Evolutionary conservation across 345 rosid genomes (phyloP).

Genomic region (Eucalyptus sp.): DNA sequence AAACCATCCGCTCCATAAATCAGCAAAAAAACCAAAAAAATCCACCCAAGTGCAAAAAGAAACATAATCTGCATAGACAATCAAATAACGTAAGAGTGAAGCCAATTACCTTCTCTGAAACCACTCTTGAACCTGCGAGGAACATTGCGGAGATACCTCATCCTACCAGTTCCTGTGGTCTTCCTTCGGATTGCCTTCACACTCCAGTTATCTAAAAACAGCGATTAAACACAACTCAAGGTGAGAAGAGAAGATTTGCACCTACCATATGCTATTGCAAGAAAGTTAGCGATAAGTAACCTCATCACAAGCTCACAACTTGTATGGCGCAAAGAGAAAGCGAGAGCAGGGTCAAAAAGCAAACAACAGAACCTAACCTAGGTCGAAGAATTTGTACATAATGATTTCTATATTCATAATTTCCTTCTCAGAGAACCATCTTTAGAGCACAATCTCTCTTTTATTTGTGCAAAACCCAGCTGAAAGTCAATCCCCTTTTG

Average conservation of each 20-base stretch:
- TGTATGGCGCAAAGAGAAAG: neutral
- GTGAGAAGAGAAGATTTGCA: neutral
- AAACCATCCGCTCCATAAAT: neutral
- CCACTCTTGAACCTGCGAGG: slow-evolving; percentile 92
- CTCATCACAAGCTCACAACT: neutral
- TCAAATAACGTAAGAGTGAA: neutral
- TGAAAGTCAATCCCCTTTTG: neutral
- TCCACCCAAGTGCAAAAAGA: neutral
- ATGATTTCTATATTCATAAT: neutral
- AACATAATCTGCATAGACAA: neutral
- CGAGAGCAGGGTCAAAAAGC: neutral
- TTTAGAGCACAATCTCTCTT: neutral
- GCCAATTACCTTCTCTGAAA: slow-evolving; percentile 67
- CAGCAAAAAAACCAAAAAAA: neutral
- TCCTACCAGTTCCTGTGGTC: slow-evolving; percentile 94
- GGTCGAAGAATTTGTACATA: neutral
- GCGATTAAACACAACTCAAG: neutral
- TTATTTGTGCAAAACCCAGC: neutral
- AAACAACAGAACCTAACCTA: neutral
- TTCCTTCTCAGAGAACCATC: neutral
- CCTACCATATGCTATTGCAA: neutral
- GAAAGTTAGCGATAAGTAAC: neutral
- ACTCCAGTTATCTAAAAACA: slow-evolving; percentile 86
- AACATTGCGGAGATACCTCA: slow-evolving; percentile 79
- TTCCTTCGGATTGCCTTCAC: slow-evolving; percentile 94